Evolutionary conservation across 1,284 basidiomycete species (phyloP), one percentile per base, ranked within the genome.

Genomic region (Cryptococcus deneoformans): DNA sequence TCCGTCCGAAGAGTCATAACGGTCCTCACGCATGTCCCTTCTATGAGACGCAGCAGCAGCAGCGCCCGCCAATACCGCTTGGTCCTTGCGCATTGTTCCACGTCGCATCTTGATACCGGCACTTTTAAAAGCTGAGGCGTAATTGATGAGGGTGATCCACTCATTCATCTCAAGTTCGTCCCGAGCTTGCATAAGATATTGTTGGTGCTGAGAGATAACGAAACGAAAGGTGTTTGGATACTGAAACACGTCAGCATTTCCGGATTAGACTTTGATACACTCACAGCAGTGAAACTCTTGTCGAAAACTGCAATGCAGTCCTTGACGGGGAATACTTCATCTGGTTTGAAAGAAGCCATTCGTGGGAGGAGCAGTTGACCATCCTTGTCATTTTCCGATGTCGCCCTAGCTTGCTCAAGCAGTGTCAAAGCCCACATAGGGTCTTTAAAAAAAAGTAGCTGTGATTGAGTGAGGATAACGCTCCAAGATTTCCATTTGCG

Each of bases 91-190:
- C 81, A 91, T 85, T 10, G 83, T 84, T 9, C 83, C 77, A 0
- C 88, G 83, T 12, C 92, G 86, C 83, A 96, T 92, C 48, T 86
- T 84, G 46, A 97, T 82, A n/a, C 88, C 89, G 7, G 86, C 83
- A 1, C 89, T 86, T 76, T 88, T 92, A 84, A 97, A 98, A 7
- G 90, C 83, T 59, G 91, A 89, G 6, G 92, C 93, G 73, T 96
- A 98, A 77, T 99, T 99, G 73, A 99, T 92, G 46, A 85, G 83
- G 38, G 88, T 84, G 63, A 98, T 87, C 95, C 95, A 99, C 62
- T 88, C 85, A 71, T 95, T 90, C 82, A 92, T 84, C 62, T 94
- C 89, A 50, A 80, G 77, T 65, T 89, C 87, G 67, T 85, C 82
- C 10, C 81, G 73, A 4, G 89, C 84, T 71, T 92, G 90, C 46